These are phyloP conservation scores for Chytridium lagenaria DNA, from an alignment of 371 early-diverging fungal species.

Conservation along the genomic window DNA sequence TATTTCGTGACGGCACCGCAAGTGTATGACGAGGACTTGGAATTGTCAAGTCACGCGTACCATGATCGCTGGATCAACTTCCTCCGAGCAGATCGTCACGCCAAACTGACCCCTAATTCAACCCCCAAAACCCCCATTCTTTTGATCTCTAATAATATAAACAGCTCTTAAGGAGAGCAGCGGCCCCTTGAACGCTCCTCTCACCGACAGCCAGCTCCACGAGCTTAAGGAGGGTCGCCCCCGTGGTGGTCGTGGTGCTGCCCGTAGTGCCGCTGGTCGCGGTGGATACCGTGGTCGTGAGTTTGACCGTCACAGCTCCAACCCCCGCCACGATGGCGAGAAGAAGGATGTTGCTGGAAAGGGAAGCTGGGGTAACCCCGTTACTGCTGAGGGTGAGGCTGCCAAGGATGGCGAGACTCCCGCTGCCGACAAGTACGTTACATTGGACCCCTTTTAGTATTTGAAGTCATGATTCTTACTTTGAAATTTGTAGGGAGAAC, in stretches of 20 bases:
- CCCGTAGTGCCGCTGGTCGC: slow-evolving; percentile 26
- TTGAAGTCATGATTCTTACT: not conserved
- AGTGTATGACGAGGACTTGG: too few species aligned
- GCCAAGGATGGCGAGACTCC: slow-evolving; percentile 52
- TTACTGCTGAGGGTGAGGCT: slow-evolving; percentile 48
- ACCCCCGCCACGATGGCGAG: slow-evolving; percentile 73
- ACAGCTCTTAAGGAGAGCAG: too few species aligned
- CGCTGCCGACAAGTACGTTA: slow-evolving; percentile 44
- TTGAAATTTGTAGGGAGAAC: slow-evolving; percentile 6
- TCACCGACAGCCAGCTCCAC: too few species aligned
- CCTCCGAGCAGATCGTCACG: too few species aligned
- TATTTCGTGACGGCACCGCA: too few species aligned
- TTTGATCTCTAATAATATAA: too few species aligned
- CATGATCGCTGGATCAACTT: too few species aligned
- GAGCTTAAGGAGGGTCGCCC: too few species aligned
- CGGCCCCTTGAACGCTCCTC: too few species aligned
- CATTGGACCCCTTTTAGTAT: not conserved
- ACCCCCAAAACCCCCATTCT: too few species aligned
- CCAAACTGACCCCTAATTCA: too few species aligned
- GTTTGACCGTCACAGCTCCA: slow-evolving; percentile 83
- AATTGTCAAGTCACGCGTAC: too few species aligned
- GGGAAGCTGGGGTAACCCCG: slow-evolving; percentile 43
- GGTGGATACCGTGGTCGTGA: slow-evolving; percentile 65
- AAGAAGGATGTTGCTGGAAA: slow-evolving; percentile 74
- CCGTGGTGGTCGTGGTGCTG: slow-evolving; percentile 16